These are phyloP conservation scores for Leccinum angustisporum DNA, from an alignment of 1,284 basidiomycete species.

Conservation along the genomic window DNA sequence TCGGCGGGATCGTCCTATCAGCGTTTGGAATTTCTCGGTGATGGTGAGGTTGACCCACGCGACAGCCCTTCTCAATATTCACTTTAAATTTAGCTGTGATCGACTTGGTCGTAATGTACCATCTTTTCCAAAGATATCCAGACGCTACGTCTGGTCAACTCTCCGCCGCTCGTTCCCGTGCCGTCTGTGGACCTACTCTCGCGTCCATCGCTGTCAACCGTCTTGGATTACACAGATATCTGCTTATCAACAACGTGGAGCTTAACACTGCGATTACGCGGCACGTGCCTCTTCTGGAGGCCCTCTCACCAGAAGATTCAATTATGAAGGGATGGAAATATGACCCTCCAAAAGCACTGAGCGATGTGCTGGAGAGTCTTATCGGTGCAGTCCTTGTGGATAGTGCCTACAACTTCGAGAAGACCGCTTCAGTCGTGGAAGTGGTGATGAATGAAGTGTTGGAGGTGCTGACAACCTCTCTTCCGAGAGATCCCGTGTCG, in stretches of 20 bases:
- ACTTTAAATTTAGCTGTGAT: conserved; percentile 56
- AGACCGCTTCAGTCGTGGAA: conserved; percentile 57
- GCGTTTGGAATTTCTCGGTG: conserved; percentile 82
- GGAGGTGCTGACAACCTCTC: conserved; percentile 50
- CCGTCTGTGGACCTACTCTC: conserved; percentile 73
- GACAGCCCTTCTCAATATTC: conserved; percentile 7
- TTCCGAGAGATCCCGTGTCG: conserved; percentile 67
- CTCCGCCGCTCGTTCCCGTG: conserved; percentile 64
- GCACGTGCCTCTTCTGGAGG: conserved; percentile 55
- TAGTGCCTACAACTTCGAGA: conserved; percentile 69
- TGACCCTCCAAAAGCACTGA: conserved; percentile 79
- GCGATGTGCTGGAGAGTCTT: conserved; percentile 79
- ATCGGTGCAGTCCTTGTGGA: conserved; percentile 85
- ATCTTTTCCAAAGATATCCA: conserved; percentile 70
- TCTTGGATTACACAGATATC: conserved; percentile 65
- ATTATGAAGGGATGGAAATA: conserved; percentile 72
- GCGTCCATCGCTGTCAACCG: conserved; percentile 65
- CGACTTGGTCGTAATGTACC: conserved; percentile 71
- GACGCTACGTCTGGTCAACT: conserved; percentile 73
- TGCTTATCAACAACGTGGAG: conserved; percentile 31
- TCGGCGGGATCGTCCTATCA: conserved; percentile 70
- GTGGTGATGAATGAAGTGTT: conserved; percentile 63
- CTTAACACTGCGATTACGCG: no score
- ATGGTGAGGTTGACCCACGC: conserved; percentile 51
- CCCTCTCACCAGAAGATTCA: conserved; percentile 57